phyloP scores from a whole-genome alignment of 2,329 filamentous ascomycete genomes.

The Aspergillus transmontanensis region DNA sequence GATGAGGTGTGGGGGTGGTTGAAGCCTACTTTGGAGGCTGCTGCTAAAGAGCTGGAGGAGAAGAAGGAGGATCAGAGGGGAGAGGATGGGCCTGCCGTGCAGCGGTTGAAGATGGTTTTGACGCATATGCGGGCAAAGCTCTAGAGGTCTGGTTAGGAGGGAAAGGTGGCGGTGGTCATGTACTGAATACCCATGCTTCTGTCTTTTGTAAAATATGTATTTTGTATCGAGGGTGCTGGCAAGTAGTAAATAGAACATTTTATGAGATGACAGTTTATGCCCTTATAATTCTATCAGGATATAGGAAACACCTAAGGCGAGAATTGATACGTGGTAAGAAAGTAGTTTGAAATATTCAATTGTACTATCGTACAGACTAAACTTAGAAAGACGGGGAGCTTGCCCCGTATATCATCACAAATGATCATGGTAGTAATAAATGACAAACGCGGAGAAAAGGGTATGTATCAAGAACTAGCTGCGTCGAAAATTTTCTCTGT shows the following conservation, averaged over 20 bases:
- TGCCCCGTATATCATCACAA: constrained; percentile 18
- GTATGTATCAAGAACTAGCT: constrained; percentile 24
- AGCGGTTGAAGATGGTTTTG: constrained; percentile 43
- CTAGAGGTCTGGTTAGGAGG: background rate
- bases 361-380: constrained; percentile 17
- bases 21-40: constrained; percentile 57
- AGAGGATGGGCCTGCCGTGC: constrained; percentile 40
- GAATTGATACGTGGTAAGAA: background rate
- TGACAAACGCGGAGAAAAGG: constrained; percentile 15
- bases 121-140: constrained; percentile 35
- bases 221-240: background rate
- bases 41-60: constrained; percentile 57
- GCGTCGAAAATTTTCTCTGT: constrained; percentile 18
- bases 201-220: background rate
- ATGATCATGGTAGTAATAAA: constrained; percentile 12
- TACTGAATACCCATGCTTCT: background rate
- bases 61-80: constrained; percentile 11
- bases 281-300: background rate
- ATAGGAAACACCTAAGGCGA: background rate
- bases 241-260: background rate
- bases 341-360: background rate
- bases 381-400: constrained; percentile 5
- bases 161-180: background rate
- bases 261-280: background rate
- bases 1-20: constrained; percentile 72